Evolutionary conservation across 768 basidiomycete genomes (phyloP).

Genomic region (Leccinum fibrillosum): DNA sequence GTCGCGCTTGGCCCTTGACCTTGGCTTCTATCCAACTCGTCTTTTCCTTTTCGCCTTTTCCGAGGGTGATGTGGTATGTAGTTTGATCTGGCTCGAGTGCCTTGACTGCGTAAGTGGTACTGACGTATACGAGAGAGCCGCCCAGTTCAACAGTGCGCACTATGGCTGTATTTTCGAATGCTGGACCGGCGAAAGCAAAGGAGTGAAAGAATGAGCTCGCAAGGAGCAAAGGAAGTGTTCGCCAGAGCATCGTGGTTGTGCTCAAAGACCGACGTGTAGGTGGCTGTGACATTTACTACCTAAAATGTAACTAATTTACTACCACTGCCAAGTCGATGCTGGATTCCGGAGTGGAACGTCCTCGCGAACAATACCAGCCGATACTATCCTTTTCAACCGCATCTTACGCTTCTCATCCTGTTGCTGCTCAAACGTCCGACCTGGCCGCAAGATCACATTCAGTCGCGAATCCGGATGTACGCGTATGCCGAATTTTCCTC

Average conservation of each 20-base stretch:
- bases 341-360: constrained; percentile 76
- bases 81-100: constrained; percentile 59
- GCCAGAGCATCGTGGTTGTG: constrained; percentile 41
- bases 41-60: constrained; percentile 55
- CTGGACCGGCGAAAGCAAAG: constrained; percentile 40
- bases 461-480: constrained; percentile 73
- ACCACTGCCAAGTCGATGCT: constrained; percentile 77
- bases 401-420: constrained; percentile 59
- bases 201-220: constrained; percentile 38
- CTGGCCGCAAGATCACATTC: constrained; percentile 75
- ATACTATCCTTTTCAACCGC: constrained; percentile 74
- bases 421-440: constrained; percentile 70
- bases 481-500: constrained; percentile 76
- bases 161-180: constrained; percentile 87
- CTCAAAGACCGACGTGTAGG: constrained; percentile 20
- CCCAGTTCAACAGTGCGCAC: constrained; percentile 88
- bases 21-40: constrained; percentile 80
- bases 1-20: constrained; percentile 63
- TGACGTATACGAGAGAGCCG: constrained; percentile 83
- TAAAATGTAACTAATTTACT: not conserved
- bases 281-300: constrained; percentile 17
- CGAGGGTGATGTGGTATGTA: constrained; percentile 66
- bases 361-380: constrained; percentile 76
- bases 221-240: constrained; percentile 47
- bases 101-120: constrained; percentile 83